phyloP scores from a whole-genome alignment of 352 stramenopile species.

The Phytophthora cajani region DNA sequence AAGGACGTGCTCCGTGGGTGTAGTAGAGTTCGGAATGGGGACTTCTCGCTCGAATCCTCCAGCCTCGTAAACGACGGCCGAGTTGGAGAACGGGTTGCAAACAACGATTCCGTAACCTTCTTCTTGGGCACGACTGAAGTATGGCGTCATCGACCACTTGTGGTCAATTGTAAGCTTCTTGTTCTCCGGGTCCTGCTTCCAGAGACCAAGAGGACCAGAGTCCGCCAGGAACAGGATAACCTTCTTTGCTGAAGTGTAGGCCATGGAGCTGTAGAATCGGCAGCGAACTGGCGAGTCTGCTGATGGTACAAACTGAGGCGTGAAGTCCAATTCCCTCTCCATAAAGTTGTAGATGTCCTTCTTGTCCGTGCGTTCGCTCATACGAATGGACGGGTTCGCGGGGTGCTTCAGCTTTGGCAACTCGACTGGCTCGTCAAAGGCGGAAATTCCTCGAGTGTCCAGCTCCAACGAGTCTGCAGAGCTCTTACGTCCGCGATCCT shows the following conservation, averaged over 20 bases:
- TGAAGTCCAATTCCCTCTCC: constrained; percentile 86
- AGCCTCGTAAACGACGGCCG: constrained; percentile 88
- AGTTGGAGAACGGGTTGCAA: constrained; percentile 90
- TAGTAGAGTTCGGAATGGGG: constrained; percentile 84
- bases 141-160: constrained; percentile 90
- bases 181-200: constrained; percentile 79
- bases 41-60: constrained; percentile 87
- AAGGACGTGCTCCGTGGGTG: constrained; percentile 85
- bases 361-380: constrained; percentile 63
- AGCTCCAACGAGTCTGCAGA: constrained; percentile 83
- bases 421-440: constrained; percentile 67
- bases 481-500: constrained; percentile 61
- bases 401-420: constrained; percentile 43
- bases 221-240: constrained; percentile 88
- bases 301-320: constrained; percentile 84
- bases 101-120: constrained; percentile 88
- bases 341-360: constrained; percentile 90
- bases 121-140: constrained; percentile 84
- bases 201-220: constrained; percentile 84
- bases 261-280: constrained; percentile 90
- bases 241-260: constrained; percentile 87
- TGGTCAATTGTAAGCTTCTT: constrained; percentile 70
- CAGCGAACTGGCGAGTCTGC: constrained; percentile 88
- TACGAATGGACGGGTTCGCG: constrained; percentile 42
- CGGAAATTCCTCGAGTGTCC: constrained; percentile 78